A percentile compares a stretch with the other conserved stretches of the same genome.
Conservation (phyloP, 2,329 filamentous ascomycete genomes). For the Pseudopyricularia javanii region DNA sequence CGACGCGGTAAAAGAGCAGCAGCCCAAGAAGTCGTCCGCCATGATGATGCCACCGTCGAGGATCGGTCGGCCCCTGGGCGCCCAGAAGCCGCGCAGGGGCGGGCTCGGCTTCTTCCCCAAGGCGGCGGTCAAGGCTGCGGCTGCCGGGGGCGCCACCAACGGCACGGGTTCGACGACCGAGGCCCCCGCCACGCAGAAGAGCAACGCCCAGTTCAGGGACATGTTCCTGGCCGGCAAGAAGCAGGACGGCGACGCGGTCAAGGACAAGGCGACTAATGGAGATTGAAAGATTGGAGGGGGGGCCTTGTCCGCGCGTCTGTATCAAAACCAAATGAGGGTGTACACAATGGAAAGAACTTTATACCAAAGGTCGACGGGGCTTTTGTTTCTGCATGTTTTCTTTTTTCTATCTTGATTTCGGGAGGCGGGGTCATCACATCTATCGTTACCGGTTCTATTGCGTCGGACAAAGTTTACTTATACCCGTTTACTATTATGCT, state of each 20-base stretch:
- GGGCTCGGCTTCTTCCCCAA: slow-evolving; percentile 13
- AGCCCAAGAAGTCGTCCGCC: neutral
- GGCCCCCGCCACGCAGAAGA: slow-evolving; percentile 14
- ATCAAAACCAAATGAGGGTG: neutral
- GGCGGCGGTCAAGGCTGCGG: slow-evolving; percentile 4
- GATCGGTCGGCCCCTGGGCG: slow-evolving; percentile 2
- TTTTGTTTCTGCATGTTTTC: neutral
- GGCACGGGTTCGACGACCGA: slow-evolving; percentile 5
- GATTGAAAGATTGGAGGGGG: neutral
- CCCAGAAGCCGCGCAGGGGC: slow-evolving; percentile 15
- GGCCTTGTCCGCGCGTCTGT: neutral
- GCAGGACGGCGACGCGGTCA: neutral
- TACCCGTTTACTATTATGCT: slow-evolving; percentile 1
- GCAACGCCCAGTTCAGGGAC: slow-evolving; percentile 17
- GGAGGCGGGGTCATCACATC: neutral
- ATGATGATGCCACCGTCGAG: slow-evolving; percentile 3
- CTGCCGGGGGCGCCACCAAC: neutral
- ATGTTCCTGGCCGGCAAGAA: slow-evolving; percentile 13
- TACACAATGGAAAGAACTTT: neutral
- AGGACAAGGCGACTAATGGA: slow-evolving; percentile 1
- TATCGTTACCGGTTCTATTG: slow-evolving; percentile 1
- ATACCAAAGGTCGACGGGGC: too few relatives aligned
- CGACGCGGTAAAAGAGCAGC: slow-evolving; percentile 21
- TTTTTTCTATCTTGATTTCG: neutral
- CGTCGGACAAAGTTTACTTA: neutral